Evolutionary conservation across 768 basidiomycete species (phyloP).

Genomic region (Leccinum sublutescens): DNA sequence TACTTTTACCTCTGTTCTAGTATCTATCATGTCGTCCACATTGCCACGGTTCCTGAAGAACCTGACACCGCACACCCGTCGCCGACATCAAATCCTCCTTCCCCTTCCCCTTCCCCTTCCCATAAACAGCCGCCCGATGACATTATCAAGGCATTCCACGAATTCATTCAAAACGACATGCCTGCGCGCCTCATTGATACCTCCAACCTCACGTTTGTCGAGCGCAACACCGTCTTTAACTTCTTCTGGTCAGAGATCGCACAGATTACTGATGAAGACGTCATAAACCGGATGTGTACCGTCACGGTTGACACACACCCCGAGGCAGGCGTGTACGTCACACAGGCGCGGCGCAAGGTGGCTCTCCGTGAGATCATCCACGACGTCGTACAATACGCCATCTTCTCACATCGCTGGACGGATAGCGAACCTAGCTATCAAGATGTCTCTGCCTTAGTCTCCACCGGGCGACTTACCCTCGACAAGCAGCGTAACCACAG

Average conservation of each 20-base stretch:
- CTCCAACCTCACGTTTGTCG: constrained; percentile 19
- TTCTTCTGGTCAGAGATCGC: constrained; percentile 20
- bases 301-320: constrained; percentile 1
- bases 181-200: constrained; percentile 28
- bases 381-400: constrained; percentile 21
- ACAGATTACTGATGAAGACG: constrained; percentile 16
- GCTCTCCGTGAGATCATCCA: constrained; percentile 20
- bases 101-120: no score
- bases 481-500: constrained; percentile 5
- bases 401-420: constrained; percentile 30
- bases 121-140: constrained; percentile 1
- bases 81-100: neutral
- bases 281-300: constrained; percentile 3
- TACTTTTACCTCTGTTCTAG: neutral
- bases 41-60: neutral
- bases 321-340: constrained; percentile 17
- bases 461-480: neutral
- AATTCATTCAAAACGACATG: constrained; percentile 28
- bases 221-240: constrained; percentile 18
- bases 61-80: neutral
- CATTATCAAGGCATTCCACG: constrained; percentile 14
- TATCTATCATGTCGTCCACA: neutral
- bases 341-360: neutral
- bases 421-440: constrained; percentile 23
- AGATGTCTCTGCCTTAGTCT: constrained; percentile 5